Evolutionary conservation across 139 green algal genomes (phyloP), one percentile per base, ranked within the genome.

Genomic region (Marvania coccoides): DNA sequence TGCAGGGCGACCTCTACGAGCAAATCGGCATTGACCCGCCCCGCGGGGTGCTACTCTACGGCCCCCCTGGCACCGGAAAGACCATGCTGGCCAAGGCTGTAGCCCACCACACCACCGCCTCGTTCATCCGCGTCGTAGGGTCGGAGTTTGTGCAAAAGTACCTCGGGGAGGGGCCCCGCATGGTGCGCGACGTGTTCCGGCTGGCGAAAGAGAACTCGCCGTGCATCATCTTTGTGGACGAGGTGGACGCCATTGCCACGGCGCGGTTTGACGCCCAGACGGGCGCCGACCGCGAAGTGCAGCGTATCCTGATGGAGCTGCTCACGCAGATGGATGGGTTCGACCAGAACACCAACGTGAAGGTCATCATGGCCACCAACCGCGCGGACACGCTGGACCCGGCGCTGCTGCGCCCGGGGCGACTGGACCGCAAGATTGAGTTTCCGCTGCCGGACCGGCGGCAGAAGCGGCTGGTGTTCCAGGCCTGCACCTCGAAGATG

Each of bases 281-380:
- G 2, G 90, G 90, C 4, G 89, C 88, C n/a, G 88, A 95, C 70
- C 61, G 94, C 12, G 94, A 99, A 79, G 94, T 99, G 62, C 95
- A 99, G 86, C 86, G 95, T 53, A 99, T 99, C 69, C 85, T 99
- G 10, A 98, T 99, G 93, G 95, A 99, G 85, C 87, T 99, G 56
- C 85, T 99, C 33, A 98, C 97, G 65, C 94, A 98, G 85, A 95
- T 96, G 88, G 94, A 99, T 74, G 94, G 94, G 30, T 99, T 99
- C 72, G 94, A 99, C 72, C 94, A 99, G 77, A 95, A 72, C 26
- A 88, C 91, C 24, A 96, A 92, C 38, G 87, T 93, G 62, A 93
- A 93, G 81, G 89, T 99, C 15, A 99, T 99, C 78, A 99, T 99
- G 94, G 94, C 94, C 38, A 99, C 94, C 63, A 99, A 99, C 83